Conservation (phyloP, 2,329 filamentous ascomycete genomes). For the Xylariales sp. region DNA sequence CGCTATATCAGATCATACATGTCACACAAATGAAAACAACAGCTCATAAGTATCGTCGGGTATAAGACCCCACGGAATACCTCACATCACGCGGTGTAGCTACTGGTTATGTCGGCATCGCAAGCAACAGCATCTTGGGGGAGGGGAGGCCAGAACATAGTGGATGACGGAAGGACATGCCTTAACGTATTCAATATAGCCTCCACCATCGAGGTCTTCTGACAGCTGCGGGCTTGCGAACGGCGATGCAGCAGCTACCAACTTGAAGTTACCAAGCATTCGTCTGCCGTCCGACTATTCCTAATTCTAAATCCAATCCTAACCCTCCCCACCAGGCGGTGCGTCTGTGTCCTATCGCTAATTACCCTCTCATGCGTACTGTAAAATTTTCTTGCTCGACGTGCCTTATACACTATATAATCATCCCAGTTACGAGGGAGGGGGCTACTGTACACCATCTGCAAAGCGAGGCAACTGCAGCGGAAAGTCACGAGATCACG, state of each 20-base stretch:
- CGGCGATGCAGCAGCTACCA: slow-evolving; percentile 23
- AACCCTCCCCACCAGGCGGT: slow-evolving; percentile 1
- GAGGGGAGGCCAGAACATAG: slow-evolving; percentile 28
- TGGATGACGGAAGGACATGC: slow-evolving; percentile 7
- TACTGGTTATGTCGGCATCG: slow-evolving; percentile 5
- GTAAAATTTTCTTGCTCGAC: slow-evolving; percentile 8
- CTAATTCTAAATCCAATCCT: slow-evolving; percentile 14
- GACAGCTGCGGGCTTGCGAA: slow-evolving; percentile 27
- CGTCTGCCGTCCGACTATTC: slow-evolving; percentile 25
- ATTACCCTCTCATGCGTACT: slow-evolving; percentile 5
- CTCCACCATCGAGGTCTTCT: slow-evolving; percentile 32
- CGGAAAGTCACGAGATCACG: slow-evolving; percentile 32
- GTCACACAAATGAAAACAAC: not conserved
- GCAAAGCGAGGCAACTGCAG: slow-evolving; percentile 5
- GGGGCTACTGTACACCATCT: not conserved
- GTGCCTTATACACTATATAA: not conserved
- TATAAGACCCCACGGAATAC: not conserved
- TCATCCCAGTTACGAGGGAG: slow-evolving; percentile 2
- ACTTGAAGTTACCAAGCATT: slow-evolving; percentile 22
- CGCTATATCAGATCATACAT: not conserved
- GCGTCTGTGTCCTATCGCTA: slow-evolving; percentile 19
- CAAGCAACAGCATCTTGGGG: not conserved
- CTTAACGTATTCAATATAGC: slow-evolving; percentile 33
- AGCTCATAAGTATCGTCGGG: not conserved
- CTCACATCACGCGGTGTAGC: not conserved